phyloP scores from a whole-genome alignment of 192 early-diverging fungal species.

The Podila horticola region DNA sequence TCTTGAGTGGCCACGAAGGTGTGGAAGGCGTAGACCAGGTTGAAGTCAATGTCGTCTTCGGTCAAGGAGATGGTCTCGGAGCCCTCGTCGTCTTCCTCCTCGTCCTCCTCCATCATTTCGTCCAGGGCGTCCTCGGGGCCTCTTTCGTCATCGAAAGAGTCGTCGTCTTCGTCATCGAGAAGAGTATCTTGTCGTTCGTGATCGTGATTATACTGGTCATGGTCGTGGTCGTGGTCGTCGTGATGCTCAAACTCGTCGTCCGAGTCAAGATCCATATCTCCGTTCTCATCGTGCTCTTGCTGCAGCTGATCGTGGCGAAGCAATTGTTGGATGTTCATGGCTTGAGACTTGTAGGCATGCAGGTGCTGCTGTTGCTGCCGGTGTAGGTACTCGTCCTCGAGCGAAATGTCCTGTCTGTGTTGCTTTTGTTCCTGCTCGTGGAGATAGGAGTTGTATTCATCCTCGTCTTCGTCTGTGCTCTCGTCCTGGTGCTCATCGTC shows the following conservation, averaged over 20 bases:
- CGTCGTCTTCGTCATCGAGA: constrained; percentile 16
- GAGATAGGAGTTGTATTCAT: constrained; percentile 2
- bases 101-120: constrained; percentile 30
- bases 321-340: constrained; percentile 50
- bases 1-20: constrained; percentile 91
- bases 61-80: constrained; percentile 58
- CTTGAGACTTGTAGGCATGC: constrained; percentile 42
- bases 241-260: constrained; percentile 30
- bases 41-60: constrained; percentile 76
- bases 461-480: constrained; percentile 4
- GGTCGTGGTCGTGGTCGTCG: constrained; percentile 15
- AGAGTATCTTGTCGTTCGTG: not conserved
- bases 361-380: constrained; percentile 41
- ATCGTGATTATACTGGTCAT: constrained; percentile 26
- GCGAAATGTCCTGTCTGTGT: constrained; percentile 9
- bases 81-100: constrained; percentile 56
- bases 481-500: not conserved
- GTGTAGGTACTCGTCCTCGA: not conserved
- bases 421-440: constrained; percentile 29
- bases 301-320: constrained; percentile 26
- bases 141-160: constrained; percentile 11
- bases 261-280: constrained; percentile 34
- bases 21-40: constrained; percentile 84
- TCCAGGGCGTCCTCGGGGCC: constrained; percentile 41
- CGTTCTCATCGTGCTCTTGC: constrained; percentile 39